A percentile compares a stretch with the other conserved stretches of the same genome.
Evolutionary conservation across 768 basidiomycete species (phyloP).

Genomic region (Trametes gibbosa): DNA sequence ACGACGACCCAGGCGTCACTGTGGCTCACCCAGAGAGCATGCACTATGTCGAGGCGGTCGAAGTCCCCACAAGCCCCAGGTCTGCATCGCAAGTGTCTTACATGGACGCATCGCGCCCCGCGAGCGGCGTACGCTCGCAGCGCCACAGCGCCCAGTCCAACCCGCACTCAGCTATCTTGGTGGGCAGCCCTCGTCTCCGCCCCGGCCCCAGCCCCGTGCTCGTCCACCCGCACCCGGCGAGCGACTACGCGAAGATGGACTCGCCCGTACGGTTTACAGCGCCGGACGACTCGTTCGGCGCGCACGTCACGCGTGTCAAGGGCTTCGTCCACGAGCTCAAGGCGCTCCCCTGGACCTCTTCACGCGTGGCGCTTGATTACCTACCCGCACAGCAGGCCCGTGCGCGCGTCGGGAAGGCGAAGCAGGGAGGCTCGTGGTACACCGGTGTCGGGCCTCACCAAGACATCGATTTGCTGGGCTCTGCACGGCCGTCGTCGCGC

Average conservation of each 20-base stretch:
- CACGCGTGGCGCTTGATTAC: conserved; percentile 34
- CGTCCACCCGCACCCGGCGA: conserved; percentile 29
- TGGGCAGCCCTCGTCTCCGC: neutral
- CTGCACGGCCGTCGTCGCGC: conserved; percentile 8
- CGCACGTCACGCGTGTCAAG: conserved; percentile 30
- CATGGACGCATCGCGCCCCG: neutral
- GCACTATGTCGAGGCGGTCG: conserved; percentile 15
- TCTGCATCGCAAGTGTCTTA: conserved; percentile 1
- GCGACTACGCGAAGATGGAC: conserved; percentile 38
- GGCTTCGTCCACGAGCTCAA: conserved; percentile 33
- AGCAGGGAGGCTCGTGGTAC: conserved; percentile 28
- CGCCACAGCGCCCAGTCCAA: conserved; percentile 7
- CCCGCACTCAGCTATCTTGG: neutral
- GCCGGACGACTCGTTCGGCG: conserved; percentile 29
- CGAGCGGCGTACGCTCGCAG: neutral
- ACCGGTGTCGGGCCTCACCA: conserved; percentile 18
- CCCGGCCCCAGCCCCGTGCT: conserved; percentile 25
- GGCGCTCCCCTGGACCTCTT: conserved; percentile 37
- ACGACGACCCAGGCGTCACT: conserved; percentile 19
- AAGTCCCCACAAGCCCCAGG: conserved; percentile 1
- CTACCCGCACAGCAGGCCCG: conserved; percentile 28
- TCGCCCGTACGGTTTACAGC: conserved; percentile 21
- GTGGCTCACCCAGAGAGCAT: conserved; percentile 17
- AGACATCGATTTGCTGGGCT: conserved; percentile 26
- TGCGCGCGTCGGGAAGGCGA: conserved; percentile 21